These are phyloP conservation scores for Penicillium malachiteum DNA, from an alignment of 495 filamentous ascomycete species.

Conservation along the genomic window DNA sequence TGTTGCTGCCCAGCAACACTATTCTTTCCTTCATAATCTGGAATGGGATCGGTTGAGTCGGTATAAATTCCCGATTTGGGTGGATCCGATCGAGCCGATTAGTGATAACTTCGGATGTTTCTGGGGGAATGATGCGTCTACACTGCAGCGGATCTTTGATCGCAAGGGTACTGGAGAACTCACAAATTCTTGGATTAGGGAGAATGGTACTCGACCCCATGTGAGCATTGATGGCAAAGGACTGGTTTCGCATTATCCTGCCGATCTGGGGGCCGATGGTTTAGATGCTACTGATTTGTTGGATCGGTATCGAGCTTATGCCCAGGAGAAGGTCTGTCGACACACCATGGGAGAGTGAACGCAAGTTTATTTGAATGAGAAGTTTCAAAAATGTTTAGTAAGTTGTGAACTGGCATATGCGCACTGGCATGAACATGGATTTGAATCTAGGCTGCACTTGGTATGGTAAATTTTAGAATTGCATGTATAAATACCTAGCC, in stretches of 20 bases:
- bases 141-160: slow-evolving; percentile 15
- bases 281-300: slow-evolving; percentile 52
- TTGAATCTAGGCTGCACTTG: too few species aligned
- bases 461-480: too few species aligned
- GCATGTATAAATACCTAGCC: too few species aligned
- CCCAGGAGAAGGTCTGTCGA: slow-evolving; percentile 47
- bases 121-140: slow-evolving; percentile 39
- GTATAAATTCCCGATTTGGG: slow-evolving; percentile 55
- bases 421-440: too few species aligned
- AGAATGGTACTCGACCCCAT: slow-evolving; percentile 14
- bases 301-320: slow-evolving; percentile 51
- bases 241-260: slow-evolving; percentile 51
- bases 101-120: slow-evolving; percentile 50
- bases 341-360: not conserved
- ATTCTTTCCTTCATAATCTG: slow-evolving; percentile 53
- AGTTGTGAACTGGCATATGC: not conserved
- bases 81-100: slow-evolving; percentile 41
- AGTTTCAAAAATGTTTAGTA: not conserved
- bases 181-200: not conserved
- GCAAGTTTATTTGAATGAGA: not conserved
- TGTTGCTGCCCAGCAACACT: slow-evolving; percentile 54
- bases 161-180: slow-evolving; percentile 2
- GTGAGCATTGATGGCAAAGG: slow-evolving; percentile 53
- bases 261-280: slow-evolving; percentile 31
- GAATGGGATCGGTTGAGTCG: slow-evolving; percentile 40